A percentile compares a stretch with the other conserved stretches of the same genome.
phyloP scores from a whole-genome alignment of 495 filamentous ascomycete genomes.

The Aspergillus steynii region DNA sequence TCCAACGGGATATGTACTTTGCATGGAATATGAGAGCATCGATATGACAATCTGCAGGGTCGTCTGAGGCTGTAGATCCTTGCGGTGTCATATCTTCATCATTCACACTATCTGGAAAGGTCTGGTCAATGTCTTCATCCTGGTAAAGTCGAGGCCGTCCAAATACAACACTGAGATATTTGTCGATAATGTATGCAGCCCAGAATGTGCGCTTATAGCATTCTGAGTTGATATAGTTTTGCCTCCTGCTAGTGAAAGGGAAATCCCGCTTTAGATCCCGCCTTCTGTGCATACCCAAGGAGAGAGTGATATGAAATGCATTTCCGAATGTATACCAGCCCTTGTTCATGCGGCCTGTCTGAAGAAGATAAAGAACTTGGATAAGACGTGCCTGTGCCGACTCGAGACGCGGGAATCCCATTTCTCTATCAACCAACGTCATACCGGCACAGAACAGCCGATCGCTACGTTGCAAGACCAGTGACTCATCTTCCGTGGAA shows the following conservation, averaged over 20 bases:
- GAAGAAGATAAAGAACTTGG: slow-evolving; percentile 29
- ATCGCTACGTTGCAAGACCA: not conserved
- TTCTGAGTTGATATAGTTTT: slow-evolving; percentile 24
- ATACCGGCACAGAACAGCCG: slow-evolving; percentile 10
- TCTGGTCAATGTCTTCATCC: slow-evolving; percentile 52
- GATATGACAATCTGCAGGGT: slow-evolving; percentile 18
- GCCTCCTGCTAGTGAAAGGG: slow-evolving; percentile 5
- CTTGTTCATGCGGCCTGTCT: slow-evolving; percentile 28
- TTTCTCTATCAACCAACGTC: slow-evolving; percentile 18
- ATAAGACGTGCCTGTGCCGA: slow-evolving; percentile 26
- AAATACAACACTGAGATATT: slow-evolving; percentile 32
- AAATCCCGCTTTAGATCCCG: slow-evolving; percentile 12
- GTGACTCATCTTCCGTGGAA: not conserved
- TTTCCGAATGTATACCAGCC: slow-evolving; percentile 29
- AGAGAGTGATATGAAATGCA: slow-evolving; percentile 18
- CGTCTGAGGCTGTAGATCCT: slow-evolving; percentile 5
- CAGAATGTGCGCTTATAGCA: slow-evolving; percentile 53
- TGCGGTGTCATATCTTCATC: slow-evolving; percentile 26
- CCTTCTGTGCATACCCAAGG: slow-evolving; percentile 22
- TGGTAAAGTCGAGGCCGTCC: slow-evolving; percentile 37
- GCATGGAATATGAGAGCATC: slow-evolving; percentile 26
- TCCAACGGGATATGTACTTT: slow-evolving; percentile 12
- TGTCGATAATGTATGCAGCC: slow-evolving; percentile 54
- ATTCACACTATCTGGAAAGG: slow-evolving; percentile 38
- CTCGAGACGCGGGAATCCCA: slow-evolving; percentile 25